phyloP scores from a whole-genome alignment of 2,329 filamentous ascomycete genomes.

The Botrytis squamosa region DNA sequence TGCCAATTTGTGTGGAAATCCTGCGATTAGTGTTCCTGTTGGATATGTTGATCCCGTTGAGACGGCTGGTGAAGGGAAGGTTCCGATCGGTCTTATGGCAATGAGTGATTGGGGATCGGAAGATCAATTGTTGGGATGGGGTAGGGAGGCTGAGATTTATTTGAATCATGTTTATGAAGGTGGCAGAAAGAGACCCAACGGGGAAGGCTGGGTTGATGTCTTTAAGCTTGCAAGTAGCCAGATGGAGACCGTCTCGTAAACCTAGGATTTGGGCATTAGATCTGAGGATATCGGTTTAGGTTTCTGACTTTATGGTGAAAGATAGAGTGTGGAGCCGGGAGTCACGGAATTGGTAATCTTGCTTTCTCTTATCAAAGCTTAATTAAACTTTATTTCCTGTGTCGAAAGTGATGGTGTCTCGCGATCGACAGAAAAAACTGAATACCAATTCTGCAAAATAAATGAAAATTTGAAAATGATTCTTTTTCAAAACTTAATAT shows the following conservation, averaged over 20 bases:
- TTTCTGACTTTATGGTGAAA: neutral
- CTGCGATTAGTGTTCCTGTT: slow-evolving; percentile 70
- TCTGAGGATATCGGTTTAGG: neutral
- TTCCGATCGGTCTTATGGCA: slow-evolving; percentile 62
- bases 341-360: neutral
- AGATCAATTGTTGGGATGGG: slow-evolving; percentile 60
- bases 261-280: slow-evolving; percentile 39
- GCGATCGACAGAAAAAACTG: too few relatives aligned
- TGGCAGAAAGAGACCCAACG: slow-evolving; percentile 49
- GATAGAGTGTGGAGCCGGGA: neutral
- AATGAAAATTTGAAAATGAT: too few relatives aligned
- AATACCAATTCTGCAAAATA: too few relatives aligned
- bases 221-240: slow-evolving; percentile 42
- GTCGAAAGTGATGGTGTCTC: neutral
- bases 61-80: slow-evolving; percentile 48
- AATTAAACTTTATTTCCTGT: neutral
- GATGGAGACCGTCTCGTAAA: neutral
- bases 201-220: slow-evolving; percentile 57
- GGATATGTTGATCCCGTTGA: slow-evolving; percentile 56
- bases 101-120: slow-evolving; percentile 67
- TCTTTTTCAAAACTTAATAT: too few relatives aligned
- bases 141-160: slow-evolving; percentile 55
- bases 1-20: slow-evolving; percentile 78
- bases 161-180: slow-evolving; percentile 49
- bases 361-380: neutral